Percentiles rank a stretch among this genome's conserved stretches.
Evolutionary conservation across 2,329 filamentous ascomycete species (phyloP).

Genomic region (Pseudomassariella vexata): DNA sequence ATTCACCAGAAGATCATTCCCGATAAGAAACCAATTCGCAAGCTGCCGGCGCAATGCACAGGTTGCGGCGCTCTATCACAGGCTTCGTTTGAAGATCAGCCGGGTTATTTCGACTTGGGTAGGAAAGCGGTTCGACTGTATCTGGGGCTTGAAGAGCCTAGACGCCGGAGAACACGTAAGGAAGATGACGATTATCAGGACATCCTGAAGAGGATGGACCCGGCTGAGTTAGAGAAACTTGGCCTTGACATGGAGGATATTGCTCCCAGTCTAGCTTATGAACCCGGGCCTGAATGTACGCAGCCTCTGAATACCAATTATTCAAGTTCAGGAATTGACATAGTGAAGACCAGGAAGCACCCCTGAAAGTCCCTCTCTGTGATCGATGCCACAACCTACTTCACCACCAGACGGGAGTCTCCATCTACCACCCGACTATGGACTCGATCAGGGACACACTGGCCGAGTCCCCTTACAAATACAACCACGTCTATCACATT

Average conservation of each 20-base stretch:
- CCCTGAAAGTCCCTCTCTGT: conserved; percentile 58
- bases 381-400: conserved; percentile 80
- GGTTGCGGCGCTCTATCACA: conserved; percentile 64
- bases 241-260: conserved; percentile 39
- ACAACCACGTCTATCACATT: conserved; percentile 93
- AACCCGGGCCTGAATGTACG: conserved; percentile 8
- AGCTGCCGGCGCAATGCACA: conserved; percentile 51
- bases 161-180: conserved; percentile 12
- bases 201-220: conserved; percentile 36
- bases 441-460: conserved; percentile 79
- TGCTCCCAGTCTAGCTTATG: conserved; percentile 18
- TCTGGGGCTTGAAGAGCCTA: conserved; percentile 27
- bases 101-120: conserved; percentile 50
- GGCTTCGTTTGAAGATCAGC: conserved; percentile 39
- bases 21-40: conserved; percentile 9
- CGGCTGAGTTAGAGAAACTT: conserved; percentile 34
- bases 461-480: conserved; percentile 78
- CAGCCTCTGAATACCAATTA: not conserved
- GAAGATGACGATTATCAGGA: conserved; percentile 44
- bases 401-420: conserved; percentile 65
- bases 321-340: not conserved
- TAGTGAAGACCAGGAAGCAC: conserved; percentile 6
- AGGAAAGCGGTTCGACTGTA: conserved; percentile 48
- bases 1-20: conserved; percentile 3
- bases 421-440: conserved; percentile 76